Evolutionary conservation across 805 yeast species (phyloP), one percentile per base, ranked within the genome.

Genomic region (Helenozyma rhizophorensis): DNA sequence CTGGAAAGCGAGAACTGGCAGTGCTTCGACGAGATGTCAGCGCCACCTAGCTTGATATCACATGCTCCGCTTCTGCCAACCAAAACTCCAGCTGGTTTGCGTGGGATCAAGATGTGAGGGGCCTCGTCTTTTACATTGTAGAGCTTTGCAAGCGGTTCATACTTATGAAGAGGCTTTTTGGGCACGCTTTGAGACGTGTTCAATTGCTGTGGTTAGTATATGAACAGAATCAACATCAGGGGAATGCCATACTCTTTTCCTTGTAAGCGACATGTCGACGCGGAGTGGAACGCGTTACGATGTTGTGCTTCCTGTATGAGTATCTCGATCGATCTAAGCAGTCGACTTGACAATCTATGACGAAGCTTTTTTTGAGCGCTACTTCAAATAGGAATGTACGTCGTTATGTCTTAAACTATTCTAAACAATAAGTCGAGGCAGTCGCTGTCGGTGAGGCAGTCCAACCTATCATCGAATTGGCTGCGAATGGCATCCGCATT

Each of bases 1-100:
- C 32, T 39, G 6, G 74, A 59, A 4, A 72, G 54, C 3, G 69
- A 54, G 8, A 82, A 52, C 34, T 69, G 70, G 45, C 85, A 78
- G 50, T 83, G 90, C 19, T 64, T 61, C 0, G 85, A 76, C 0
- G 88, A 81, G 7, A 81, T 76, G 45, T 82, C 88, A 1, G 62
- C 56, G 8, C 77, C 80, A n/a, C 46, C 37, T 3, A 83, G 54
- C 4, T 62, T 57, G 10, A 80, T 53, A 41, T 80, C 84, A 52
- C 84, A 78, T 9, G 72, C 59, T 30, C 78, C 65, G 47, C 82
- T 76, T 37, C 85, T 62, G 1, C 85, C 85, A 4, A 75, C 55
- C 0, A 56, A 41, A 1, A 60, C 49, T 4, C 54, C 50, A 3
- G 56, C 46, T 11, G 52, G 48, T 22, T 53, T 51, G 14, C 46